Percentiles rank a stretch among this genome's conserved stretches.
These are phyloP conservation scores for Arbutus unedo DNA, from an alignment of 148 eudicot species.

Conservation along the genomic window DNA sequence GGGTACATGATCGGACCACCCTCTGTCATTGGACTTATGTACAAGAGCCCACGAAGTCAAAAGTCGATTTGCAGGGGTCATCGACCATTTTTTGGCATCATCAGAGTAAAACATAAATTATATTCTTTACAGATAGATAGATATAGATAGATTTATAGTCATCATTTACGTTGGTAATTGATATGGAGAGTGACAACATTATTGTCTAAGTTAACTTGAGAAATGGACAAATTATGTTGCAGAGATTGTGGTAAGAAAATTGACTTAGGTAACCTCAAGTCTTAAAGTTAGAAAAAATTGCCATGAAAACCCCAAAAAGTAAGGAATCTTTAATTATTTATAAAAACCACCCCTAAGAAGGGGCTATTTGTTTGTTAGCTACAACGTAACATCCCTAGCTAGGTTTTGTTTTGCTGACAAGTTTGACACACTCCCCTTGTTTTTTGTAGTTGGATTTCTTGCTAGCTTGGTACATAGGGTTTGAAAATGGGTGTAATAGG, in stretches of 20 bases:
- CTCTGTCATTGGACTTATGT: no score
- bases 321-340: conserved; percentile 4
- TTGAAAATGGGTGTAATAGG: not conserved
- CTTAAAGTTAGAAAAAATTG: not conserved
- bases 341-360: not conserved
- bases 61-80: no score
- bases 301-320: not conserved
- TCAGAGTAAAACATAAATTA: no score
- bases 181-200: not conserved
- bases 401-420: conserved; percentile 5
- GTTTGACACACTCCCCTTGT: not conserved
- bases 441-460: not conserved
- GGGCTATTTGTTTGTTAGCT: not conserved
- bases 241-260: not conserved
- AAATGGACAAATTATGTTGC: not conserved
- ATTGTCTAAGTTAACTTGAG: not conserved
- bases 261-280: not conserved
- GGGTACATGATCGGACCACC: no score
- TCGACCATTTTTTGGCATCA: no score
- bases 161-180: no score
- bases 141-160: no score
- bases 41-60: no score
- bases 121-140: no score
- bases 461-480: not conserved
- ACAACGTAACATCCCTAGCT: not conserved